A percentile compares a stretch with the other conserved stretches of the same genome.
These are phyloP conservation scores for Penicillium sp. DNA, from an alignment of 2,329 filamentous ascomycete genomes.

Conservation along the genomic window DNA sequence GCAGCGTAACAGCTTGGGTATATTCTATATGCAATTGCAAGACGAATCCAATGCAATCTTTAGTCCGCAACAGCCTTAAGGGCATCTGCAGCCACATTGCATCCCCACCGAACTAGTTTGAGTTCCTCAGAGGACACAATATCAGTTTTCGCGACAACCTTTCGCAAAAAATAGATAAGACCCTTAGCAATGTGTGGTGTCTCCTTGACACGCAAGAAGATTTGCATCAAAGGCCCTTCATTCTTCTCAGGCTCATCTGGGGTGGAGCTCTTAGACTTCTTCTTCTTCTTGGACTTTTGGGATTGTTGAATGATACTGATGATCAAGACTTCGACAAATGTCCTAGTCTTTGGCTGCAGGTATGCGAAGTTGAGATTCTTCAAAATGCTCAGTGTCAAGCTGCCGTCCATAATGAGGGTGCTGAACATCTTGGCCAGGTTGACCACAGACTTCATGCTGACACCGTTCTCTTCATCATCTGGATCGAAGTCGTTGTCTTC, in stretches of 20 bases:
- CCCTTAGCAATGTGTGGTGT: slow-evolving; percentile 68
- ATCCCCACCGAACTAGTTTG: slow-evolving; percentile 50
- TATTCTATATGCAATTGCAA: slow-evolving; percentile 8
- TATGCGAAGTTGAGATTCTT: slow-evolving; percentile 73
- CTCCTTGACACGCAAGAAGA: slow-evolving; percentile 65
- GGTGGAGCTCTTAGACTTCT: slow-evolving; percentile 19
- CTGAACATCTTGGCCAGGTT: slow-evolving; percentile 68
- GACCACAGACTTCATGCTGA: slow-evolving; percentile 60
- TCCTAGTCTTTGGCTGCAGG: slow-evolving; percentile 70
- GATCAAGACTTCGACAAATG: slow-evolving; percentile 77
- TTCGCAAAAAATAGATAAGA: slow-evolving; percentile 75
- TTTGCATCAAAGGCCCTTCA: slow-evolving; percentile 59
- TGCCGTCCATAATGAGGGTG: slow-evolving; percentile 59
- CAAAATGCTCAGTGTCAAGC: slow-evolving; percentile 55
- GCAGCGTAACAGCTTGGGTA: slow-evolving; percentile 3
- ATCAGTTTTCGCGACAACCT: slow-evolving; percentile 67
- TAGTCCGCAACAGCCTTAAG: slow-evolving; percentile 36
- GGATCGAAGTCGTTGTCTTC: slow-evolving; percentile 55
- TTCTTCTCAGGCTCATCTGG: slow-evolving; percentile 42
- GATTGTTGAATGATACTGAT: slow-evolving; percentile 71
- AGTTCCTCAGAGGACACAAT: slow-evolving; percentile 51
- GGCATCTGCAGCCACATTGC: slow-evolving; percentile 42
- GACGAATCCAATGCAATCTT: not conserved
- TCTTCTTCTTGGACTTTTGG: slow-evolving; percentile 44
- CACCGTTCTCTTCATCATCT: slow-evolving; percentile 51